phyloP scores from a whole-genome alignment of 1,284 basidiomycete genomes.

The Ustilago bromivora region DNA sequence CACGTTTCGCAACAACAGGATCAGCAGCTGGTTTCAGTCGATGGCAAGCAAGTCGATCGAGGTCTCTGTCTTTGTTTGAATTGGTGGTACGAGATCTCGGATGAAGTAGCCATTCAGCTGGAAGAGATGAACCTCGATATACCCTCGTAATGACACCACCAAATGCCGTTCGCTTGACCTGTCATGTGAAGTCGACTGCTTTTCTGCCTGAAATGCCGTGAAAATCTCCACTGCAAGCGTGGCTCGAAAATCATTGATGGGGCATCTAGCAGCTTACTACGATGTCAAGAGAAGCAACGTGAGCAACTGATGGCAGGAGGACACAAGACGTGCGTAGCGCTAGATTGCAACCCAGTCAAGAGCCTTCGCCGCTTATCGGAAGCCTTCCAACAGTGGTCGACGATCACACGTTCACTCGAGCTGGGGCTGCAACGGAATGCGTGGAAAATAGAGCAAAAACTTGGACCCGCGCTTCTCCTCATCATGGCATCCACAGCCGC shows the following conservation, averaged over 20 bases:
- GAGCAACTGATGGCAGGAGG: background rate
- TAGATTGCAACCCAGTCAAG: no score
- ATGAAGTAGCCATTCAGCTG: slow-evolving; percentile 40
- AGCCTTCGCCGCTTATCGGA: no score
- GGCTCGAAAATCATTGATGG: background rate
- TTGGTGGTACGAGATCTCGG: slow-evolving; percentile 64
- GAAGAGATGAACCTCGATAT: slow-evolving; percentile 33
- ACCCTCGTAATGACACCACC: background rate
- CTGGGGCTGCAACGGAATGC: background rate
- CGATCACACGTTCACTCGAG: background rate
- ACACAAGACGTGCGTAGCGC: no score
- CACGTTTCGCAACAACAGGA: slow-evolving; percentile 62
- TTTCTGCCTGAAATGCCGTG: background rate
- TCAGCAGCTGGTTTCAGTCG: slow-evolving; percentile 14
- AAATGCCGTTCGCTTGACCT: background rate
- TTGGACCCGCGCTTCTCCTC: background rate
- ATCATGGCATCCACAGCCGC: background rate
- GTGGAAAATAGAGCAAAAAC: background rate
- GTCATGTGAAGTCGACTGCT: background rate
- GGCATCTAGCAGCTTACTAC: background rate
- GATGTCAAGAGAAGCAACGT: background rate
- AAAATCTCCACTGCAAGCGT: slow-evolving; percentile 1
- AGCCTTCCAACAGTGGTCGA: background rate
- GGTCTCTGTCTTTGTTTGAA: slow-evolving; percentile 63
- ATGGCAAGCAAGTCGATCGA: slow-evolving; percentile 13